Evolutionary conservation across 257 asterid species (phyloP).

Genomic region (Solanum bulbocastanum): DNA sequence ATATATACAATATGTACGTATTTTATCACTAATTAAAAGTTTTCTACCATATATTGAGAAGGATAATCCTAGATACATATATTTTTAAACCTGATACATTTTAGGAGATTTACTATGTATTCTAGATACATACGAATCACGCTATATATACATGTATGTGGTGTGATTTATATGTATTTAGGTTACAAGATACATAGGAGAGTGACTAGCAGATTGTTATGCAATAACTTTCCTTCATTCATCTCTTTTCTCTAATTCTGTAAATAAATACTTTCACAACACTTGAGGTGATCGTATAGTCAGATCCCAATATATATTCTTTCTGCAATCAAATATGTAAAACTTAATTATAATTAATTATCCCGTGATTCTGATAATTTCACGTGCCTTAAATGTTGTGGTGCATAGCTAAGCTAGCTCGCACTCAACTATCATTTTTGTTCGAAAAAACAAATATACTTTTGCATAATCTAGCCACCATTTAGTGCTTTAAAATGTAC

Average conservation of each 20-base stretch:
- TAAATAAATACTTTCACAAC: background rate
- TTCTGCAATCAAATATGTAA: background rate
- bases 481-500: background rate
- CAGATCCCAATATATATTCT: background rate
- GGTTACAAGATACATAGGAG: no score
- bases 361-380: background rate
- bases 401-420: background rate
- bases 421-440: background rate
- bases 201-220: no score
- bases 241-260: background rate
- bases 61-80: no score
- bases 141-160: no score
- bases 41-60: no score
- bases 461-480: background rate
- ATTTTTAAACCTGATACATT: no score
- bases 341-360: background rate
- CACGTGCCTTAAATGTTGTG: background rate
- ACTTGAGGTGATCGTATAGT: background rate
- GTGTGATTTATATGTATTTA: no score
- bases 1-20: no score
- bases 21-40: no score
- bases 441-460: background rate
- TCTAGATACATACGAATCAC: no score
- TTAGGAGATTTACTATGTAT: rapidly evolving
- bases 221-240: background rate